phyloP scores from a whole-genome alignment of 306 rosid genomes.

The Glycine soja region DNA sequence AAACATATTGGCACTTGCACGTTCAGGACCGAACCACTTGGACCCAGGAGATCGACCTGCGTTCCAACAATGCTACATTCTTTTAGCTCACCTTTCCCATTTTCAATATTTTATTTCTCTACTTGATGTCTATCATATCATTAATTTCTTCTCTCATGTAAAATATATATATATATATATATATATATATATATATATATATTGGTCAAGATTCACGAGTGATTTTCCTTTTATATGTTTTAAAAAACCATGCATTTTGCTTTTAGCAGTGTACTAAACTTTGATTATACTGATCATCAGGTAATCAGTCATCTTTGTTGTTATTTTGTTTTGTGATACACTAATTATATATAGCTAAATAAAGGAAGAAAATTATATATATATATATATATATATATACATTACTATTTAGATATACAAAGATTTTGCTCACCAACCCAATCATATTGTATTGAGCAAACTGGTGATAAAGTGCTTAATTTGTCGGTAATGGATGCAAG shows the following conservation, averaged over 20 bases:
- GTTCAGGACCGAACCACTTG: background rate
- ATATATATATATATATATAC: too few relatives aligned
- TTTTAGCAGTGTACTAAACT: constrained; percentile 16
- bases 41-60: constrained; percentile 14
- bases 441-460: background rate
- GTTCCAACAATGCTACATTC: background rate
- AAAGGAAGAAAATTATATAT: background rate
- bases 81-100: background rate
- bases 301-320: background rate
- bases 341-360: background rate
- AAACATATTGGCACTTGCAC: constrained; percentile 25
- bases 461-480: background rate
- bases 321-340: background rate
- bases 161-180: too few relatives aligned
- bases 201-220: too few relatives aligned
- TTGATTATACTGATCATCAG: background rate
- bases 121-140: too few relatives aligned
- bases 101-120: too few relatives aligned
- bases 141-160: too few relatives aligned
- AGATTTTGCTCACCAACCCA: background rate
- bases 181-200: too few relatives aligned
- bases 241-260: background rate
- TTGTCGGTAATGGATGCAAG: background rate
- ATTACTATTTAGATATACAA: background rate
- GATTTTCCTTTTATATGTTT: too few relatives aligned